These are phyloP conservation scores for Ceriops decandra DNA, from an alignment of 345 rosid species.

Conservation along the genomic window DNA sequence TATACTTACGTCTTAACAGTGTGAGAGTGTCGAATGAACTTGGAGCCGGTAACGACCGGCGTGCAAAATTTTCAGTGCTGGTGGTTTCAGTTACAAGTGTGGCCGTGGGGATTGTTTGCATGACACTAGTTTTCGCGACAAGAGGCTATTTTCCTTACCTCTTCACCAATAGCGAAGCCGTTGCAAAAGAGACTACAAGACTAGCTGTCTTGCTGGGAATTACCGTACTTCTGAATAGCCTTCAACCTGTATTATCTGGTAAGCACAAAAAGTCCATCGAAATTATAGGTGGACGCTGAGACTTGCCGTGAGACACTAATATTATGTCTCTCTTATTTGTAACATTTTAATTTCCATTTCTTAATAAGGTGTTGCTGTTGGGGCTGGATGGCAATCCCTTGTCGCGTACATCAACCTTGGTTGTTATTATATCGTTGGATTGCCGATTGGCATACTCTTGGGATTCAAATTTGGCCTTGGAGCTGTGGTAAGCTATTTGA, in stretches of 20 bases:
- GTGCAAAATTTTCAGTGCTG: conserved; percentile 61
- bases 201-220: conserved; percentile 63
- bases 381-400: conserved; percentile 93
- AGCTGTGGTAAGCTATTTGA: conserved; percentile 39
- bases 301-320: neutral
- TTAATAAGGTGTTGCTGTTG: conserved; percentile 80
- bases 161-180: conserved; percentile 68
- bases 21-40: conserved; percentile 93
- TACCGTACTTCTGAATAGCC: conserved; percentile 78
- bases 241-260: conserved; percentile 90
- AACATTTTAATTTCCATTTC: neutral
- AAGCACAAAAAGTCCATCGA: conserved; percentile 7
- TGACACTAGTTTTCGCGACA: conserved; percentile 56
- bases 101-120: conserved; percentile 52
- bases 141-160: conserved; percentile 68
- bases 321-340: neutral
- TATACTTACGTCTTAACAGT: conserved; percentile 28
- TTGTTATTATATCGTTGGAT: conserved; percentile 75
- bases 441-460: conserved; percentile 77
- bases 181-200: conserved; percentile 72
- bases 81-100: conserved; percentile 76
- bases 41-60: conserved; percentile 63
- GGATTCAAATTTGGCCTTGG: conserved; percentile 76
- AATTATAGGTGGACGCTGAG: neutral
- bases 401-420: conserved; percentile 84